These are phyloP conservation scores for Aspergillus uvarum DNA, from an alignment of 2,329 filamentous ascomycete species.

Conservation along the genomic window DNA sequence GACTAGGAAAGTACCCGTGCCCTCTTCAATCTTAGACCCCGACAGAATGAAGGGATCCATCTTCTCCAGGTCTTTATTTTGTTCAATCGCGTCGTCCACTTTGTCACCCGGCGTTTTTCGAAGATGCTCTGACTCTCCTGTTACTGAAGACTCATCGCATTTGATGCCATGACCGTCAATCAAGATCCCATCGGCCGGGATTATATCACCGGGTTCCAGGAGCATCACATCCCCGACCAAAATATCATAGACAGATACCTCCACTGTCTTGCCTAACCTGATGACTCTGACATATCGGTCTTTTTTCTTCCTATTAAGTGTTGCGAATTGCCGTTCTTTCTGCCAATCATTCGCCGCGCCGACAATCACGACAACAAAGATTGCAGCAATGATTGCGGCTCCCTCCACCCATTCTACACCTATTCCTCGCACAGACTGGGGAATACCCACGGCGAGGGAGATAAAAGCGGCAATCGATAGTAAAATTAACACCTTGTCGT, in stretches of 20 bases:
- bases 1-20: constrained; percentile 70
- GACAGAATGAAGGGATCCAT: constrained; percentile 73
- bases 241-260: constrained; percentile 52
- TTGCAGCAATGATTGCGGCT: constrained; percentile 68
- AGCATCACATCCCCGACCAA: constrained; percentile 35
- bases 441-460: constrained; percentile 70
- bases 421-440: constrained; percentile 39
- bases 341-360: constrained; percentile 71
- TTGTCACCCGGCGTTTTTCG: constrained; percentile 11
- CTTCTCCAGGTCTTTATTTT: constrained; percentile 24
- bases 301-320: constrained; percentile 64
- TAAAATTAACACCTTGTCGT: constrained; percentile 72
- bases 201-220: constrained; percentile 58
- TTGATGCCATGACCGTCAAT: constrained; percentile 54
- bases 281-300: constrained; percentile 65
- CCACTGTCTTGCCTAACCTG: constrained; percentile 63
- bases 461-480: constrained; percentile 67
- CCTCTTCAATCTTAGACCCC: constrained; percentile 70
- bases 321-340: constrained; percentile 68
- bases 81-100: constrained; percentile 34
- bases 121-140: constrained; percentile 20
- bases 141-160: constrained; percentile 24
- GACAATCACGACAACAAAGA: constrained; percentile 69
- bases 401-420: constrained; percentile 71
- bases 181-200: constrained; percentile 65